Evolutionary conservation across 805 yeast species (phyloP), one percentile per base, ranked within the genome.

Genomic region (Blastobotrys parvus): DNA sequence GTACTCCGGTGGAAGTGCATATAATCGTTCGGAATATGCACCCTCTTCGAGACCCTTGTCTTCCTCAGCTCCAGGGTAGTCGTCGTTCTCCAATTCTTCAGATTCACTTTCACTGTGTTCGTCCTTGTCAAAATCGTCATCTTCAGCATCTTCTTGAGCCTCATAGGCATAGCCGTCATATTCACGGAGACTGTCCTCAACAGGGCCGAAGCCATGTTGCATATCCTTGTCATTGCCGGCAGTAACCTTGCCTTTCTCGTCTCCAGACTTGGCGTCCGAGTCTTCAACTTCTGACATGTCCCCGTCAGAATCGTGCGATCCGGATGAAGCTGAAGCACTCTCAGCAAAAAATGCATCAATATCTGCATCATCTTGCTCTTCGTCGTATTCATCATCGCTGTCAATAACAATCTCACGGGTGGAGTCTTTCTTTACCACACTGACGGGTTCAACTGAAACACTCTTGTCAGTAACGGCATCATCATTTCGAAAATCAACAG

Each of bases 81-180:
- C 46, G n/a, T 23, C 39, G 32, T 27, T 33, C 13, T 22, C 30
- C 3, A 11, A 18, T 11, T 32, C 20, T 4, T 17, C 35, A 16
- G 15, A 16, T 6, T 20, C 38, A n/a, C 13, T 20, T 8, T n/a
- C 19, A 4, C 21, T 25, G 23, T 39, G 23, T 8, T 34, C 18
- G 10, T 23, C 43, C 15, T 25, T 20, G 22, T 31, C 39, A 2
- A 13, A 15, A 13, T 38, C 39, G 18, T 37, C 44, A 17, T 31
- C 46, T n/a, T 27, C 40, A 20, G 21, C 38, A 21, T 32, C 39
- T 8, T 41, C 39, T 19, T 19, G 32, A 16, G 15, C 22, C 15
- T 41, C 42, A 3, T 38, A n/a, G n/a, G n/a, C n/a, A n/a, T n/a
- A n/a, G n/a, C n/a, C n/a, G n/a, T n/a, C n/a, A n/a, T n/a, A n/a